Percentiles rank a stretch among this genome's conserved stretches.
phyloP scores from a whole-genome alignment of 192 early-diverging fungal genomes.

The Backusella australiensis region DNA sequence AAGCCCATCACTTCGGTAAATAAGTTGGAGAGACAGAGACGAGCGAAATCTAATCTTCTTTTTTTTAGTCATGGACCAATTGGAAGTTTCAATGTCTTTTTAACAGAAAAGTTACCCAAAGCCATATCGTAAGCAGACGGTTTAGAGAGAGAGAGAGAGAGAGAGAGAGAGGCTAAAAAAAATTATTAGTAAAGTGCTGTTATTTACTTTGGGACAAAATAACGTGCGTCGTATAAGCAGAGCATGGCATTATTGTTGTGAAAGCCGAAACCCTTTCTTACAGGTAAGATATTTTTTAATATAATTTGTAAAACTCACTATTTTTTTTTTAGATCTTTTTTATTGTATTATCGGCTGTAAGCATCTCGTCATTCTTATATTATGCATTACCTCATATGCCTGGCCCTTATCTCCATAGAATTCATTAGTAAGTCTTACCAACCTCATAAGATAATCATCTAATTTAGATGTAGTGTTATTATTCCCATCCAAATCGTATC shows the following conservation, averaged over 20 bases:
- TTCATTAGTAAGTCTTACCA: constrained; percentile 29
- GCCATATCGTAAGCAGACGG: constrained; percentile 6
- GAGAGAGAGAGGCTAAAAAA: no score
- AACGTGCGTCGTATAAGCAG: background rate
- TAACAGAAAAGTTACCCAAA: constrained; percentile 16
- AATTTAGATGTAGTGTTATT: constrained; percentile 26
- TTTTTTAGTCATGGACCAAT: constrained; percentile 25
- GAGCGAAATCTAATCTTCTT: background rate
- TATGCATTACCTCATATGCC: constrained; percentile 33
- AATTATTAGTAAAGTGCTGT: background rate
- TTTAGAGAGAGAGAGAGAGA: background rate
- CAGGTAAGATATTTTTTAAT: constrained; percentile 13
- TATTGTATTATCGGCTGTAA: constrained; percentile 19
- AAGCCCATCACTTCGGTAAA: constrained; percentile 29
- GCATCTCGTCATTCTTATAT: constrained; percentile 23
- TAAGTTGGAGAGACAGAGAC: background rate
- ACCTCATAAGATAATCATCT: background rate
- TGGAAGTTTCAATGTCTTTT: constrained; percentile 17
- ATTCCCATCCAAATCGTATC: constrained; percentile 42
- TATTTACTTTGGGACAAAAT: constrained; percentile 16
- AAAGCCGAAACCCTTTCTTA: constrained; percentile 37
- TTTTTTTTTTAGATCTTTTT: constrained; percentile 31
- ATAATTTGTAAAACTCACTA: background rate
- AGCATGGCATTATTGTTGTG: constrained; percentile 26
- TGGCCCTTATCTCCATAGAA: constrained; percentile 27